Evolutionary conservation across 2,329 filamentous ascomycete genomes (phyloP).

Genomic region (Phyllosticta citrichinensis): DNA sequence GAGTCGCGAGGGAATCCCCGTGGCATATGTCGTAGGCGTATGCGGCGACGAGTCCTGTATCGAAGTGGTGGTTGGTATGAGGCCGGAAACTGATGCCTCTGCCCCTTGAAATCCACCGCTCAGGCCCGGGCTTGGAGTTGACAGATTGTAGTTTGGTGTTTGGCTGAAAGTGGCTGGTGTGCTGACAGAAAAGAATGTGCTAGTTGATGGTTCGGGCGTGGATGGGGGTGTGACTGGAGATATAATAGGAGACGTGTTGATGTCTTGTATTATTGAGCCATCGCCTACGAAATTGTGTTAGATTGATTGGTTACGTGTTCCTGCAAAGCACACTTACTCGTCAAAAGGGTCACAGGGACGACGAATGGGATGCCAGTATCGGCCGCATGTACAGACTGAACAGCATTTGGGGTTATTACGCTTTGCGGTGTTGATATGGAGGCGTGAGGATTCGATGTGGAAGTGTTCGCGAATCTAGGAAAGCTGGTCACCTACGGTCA

Average conservation of each 20-base stretch:
- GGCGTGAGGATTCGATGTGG: slow-evolving; percentile 1
- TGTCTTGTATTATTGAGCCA: slow-evolving; percentile 21
- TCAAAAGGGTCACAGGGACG: slow-evolving; percentile 21
- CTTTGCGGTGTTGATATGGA: neutral
- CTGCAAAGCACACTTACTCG: slow-evolving; percentile 20
- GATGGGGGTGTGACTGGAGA: neutral
- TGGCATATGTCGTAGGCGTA: neutral
- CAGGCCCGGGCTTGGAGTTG: neutral
- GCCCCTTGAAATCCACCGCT: neutral
- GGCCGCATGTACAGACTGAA: slow-evolving; percentile 16
- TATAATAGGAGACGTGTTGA: slow-evolving; percentile 1
- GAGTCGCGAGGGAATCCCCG: neutral
- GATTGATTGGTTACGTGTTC: slow-evolving; percentile 17
- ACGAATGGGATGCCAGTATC: slow-evolving; percentile 24
- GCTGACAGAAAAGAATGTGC: neutral
- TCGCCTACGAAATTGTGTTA: slow-evolving; percentile 22
- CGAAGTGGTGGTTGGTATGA: neutral
- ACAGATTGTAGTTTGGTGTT: neutral
- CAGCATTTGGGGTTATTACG: neutral
- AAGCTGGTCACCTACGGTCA: slow-evolving; percentile 16
- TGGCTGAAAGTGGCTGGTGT: neutral
- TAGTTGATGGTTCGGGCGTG: neutral
- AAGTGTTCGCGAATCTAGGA: slow-evolving; percentile 20
- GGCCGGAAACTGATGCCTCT: neutral
- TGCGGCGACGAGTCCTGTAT: neutral